Percentiles rank a stretch among this genome's conserved stretches.
phyloP scores from a whole-genome alignment of 805 yeast species.

The Yarrowia sp. region DNA sequence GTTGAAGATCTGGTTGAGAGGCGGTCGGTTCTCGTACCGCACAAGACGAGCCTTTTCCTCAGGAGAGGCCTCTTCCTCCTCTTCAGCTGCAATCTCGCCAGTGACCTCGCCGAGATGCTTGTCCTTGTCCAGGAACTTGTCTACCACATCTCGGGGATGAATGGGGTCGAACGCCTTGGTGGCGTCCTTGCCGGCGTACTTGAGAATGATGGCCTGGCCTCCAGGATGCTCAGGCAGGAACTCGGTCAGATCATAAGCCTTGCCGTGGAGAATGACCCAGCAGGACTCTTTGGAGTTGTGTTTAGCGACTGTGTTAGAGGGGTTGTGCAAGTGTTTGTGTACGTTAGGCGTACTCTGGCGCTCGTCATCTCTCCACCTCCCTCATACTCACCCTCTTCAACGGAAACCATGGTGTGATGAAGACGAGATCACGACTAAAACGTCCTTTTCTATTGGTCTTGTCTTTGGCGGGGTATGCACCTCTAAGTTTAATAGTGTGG shows the following conservation, averaged over 20 bases:
- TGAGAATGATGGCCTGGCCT: constrained; percentile 61
- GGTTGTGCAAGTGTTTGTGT: too few species aligned
- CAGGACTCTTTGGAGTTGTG: constrained; percentile 69
- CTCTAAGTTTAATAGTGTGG: constrained; percentile 21
- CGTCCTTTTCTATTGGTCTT: constrained; percentile 30
- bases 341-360: too few species aligned
- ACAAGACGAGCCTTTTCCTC: constrained; percentile 56
- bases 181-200: constrained; percentile 76
- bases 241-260: constrained; percentile 79
- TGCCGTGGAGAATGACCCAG: constrained; percentile 84
- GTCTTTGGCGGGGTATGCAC: constrained; percentile 9
- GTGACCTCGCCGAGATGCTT: constrained; percentile 67
- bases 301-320: constrained; percentile 54
- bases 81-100: constrained; percentile 41
- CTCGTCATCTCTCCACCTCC: too few species aligned
- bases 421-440: constrained; percentile 10
- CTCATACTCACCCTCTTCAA: constrained; percentile 16
- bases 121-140: constrained; percentile 62
- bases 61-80: constrained; percentile 52
- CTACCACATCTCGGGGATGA: constrained; percentile 88
- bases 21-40: constrained; percentile 64
- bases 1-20: constrained; percentile 72
- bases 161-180: constrained; percentile 85
- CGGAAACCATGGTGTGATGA: constrained; percentile 22
- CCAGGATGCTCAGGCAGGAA: constrained; percentile 68